Evolutionary conservation across 2,329 filamentous ascomycete species (phyloP), one percentile per base, ranked within the genome.

Genomic region (Penicillium sp.): DNA sequence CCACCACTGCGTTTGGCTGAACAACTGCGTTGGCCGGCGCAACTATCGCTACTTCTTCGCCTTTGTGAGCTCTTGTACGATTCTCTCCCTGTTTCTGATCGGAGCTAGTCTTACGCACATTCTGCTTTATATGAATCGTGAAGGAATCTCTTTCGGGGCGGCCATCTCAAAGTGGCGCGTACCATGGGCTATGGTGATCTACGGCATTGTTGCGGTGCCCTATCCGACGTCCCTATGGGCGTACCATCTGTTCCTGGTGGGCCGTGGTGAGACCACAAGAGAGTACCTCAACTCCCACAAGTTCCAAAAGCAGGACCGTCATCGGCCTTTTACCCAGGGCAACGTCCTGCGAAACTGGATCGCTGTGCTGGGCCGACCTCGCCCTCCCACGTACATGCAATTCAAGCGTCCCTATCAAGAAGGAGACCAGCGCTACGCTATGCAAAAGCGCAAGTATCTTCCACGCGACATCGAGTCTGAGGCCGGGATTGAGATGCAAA

Each of bases 31-130:
- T 51, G 95, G 95, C 44, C 89, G 94, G 65, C 91, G 95, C 69
- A 99, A 99, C 78, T 99, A 99, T 78, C 91, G 95, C 63, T 98
- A 94, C 76, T 99, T 99, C 77, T 97, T 98, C 74, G 85, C 90
- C 11, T 99, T 97, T 76, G 88, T 99, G 64, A 87, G 86, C 55
- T 87, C 89, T 14, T 87, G 86, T n/a, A 92, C 91, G 0, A 66
- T 97, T 36, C 82, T 97, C 18, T 85, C 88, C 0, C 71, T 92
- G 16, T 94, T 90, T 69, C 83, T 98, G 47, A 80, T 95, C 33
- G 91, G 83, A 19, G 88, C 89, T 24, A 92, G 87, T 60, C 80
- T 97, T n/a, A 86, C 87, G 2, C 95, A 98, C 71, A 82, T 97
- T 37, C 79, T 94, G 44, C 79, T 90, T 22, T 95, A 94, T 79